Conservation (phyloP, 2,329 filamentous ascomycete genomes). For the Trematosphaeria pertusa region DNA sequence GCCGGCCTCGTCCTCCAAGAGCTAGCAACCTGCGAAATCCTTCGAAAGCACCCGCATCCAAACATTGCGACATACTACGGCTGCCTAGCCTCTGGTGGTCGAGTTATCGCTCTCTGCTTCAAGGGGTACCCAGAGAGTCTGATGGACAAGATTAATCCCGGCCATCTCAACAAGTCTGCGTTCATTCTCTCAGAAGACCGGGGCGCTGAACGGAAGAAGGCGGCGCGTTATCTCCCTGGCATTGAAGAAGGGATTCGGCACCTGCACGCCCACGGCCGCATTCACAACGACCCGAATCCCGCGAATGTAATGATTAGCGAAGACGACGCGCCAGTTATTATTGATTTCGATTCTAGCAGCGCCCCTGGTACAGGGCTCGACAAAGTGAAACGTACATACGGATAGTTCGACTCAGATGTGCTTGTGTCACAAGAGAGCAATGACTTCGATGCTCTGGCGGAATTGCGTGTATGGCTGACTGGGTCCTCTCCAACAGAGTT, state of each 20-base stretch:
- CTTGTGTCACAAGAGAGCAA: conserved; percentile 3
- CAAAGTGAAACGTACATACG: conserved; percentile 1
- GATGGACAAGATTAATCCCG: conserved; percentile 2
- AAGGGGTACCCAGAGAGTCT: conserved; percentile 2
- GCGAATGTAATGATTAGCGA: conserved; percentile 44
- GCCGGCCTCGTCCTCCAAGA: conserved; percentile 1
- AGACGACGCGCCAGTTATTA: conserved; percentile 34
- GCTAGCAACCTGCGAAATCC: conserved; percentile 1
- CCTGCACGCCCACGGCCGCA: conserved; percentile 24
- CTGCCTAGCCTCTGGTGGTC: background rate
- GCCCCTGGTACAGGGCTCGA: background rate
- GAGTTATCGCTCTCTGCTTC: conserved; percentile 4
- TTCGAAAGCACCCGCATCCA: conserved; percentile 1
- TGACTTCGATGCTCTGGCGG: conserved; percentile 1
- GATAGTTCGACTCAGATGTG: conserved; percentile 1
- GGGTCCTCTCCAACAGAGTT: background rate
- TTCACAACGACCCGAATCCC: conserved; percentile 47
- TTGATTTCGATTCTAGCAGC: conserved; percentile 31
- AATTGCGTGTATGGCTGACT: conserved; percentile 3
- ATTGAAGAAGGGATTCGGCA: conserved; percentile 4
- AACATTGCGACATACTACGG: conserved; percentile 5
- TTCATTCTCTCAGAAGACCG: conserved; percentile 1
- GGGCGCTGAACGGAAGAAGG: background rate
- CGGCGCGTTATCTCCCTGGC: conserved; percentile 1
- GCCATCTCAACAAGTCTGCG: conserved; percentile 1